Percentiles rank a stretch among this genome's conserved stretches.
phyloP scores from a whole-genome alignment of 495 filamentous ascomycete species.

The Xylaria venustula region DNA sequence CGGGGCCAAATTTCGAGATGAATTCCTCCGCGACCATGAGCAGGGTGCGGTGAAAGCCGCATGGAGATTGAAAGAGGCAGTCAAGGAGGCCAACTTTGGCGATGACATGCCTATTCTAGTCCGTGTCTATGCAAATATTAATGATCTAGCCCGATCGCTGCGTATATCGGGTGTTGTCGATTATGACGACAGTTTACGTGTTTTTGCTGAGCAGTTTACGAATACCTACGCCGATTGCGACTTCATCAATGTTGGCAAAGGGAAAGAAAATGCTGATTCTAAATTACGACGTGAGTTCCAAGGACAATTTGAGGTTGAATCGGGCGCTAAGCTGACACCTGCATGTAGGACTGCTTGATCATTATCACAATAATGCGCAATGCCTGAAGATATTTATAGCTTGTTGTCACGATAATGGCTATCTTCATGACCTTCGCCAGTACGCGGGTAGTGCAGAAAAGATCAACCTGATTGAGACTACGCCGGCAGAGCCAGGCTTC shows the following conservation, averaged over 20 bases:
- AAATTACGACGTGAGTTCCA: slow-evolving; percentile 31
- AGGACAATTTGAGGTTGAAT: too few relatives aligned
- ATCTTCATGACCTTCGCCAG: slow-evolving; percentile 33
- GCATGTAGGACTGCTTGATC: slow-evolving; percentile 28
- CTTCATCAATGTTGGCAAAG: slow-evolving; percentile 35
- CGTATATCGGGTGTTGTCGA: slow-evolving; percentile 29
- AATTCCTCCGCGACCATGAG: slow-evolving; percentile 25
- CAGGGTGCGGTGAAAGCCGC: slow-evolving; percentile 30
- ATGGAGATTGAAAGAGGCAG: slow-evolving; percentile 28
- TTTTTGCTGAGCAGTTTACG: slow-evolving; percentile 32
- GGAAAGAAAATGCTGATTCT: slow-evolving; percentile 33
- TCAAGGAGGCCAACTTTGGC: slow-evolving; percentile 23
- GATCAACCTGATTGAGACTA: slow-evolving; percentile 30
- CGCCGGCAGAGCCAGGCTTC: slow-evolving; percentile 29
- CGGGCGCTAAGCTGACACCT: slow-evolving; percentile 5
- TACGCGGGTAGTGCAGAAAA: slow-evolving; percentile 24
- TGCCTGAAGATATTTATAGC: slow-evolving; percentile 33
- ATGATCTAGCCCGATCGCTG: slow-evolving; percentile 29
- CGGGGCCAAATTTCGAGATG: slow-evolving; percentile 33
- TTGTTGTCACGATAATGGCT: slow-evolving; percentile 34
- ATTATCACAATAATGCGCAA: slow-evolving; percentile 32
- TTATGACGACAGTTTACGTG: slow-evolving; percentile 26
- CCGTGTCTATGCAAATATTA: slow-evolving; percentile 33
- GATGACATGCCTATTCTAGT: slow-evolving; percentile 32
- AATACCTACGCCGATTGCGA: slow-evolving; percentile 33